Evolutionary conservation across 768 basidiomycete genomes (phyloP), one percentile per base, ranked within the genome.

Genomic region (Mycena filopes): DNA sequence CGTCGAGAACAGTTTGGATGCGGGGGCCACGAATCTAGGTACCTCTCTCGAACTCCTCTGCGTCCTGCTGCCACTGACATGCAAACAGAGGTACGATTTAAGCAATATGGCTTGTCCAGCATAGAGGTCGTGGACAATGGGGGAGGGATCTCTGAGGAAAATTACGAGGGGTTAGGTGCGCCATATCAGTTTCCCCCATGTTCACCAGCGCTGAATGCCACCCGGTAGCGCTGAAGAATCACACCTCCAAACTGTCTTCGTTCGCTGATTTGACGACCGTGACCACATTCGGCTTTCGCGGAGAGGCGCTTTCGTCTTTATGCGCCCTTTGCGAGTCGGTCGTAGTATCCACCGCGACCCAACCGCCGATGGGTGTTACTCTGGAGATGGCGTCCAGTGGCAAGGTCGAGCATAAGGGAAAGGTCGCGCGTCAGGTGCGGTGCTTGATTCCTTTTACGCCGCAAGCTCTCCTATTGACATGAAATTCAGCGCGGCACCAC

Each of bases 121-220:
- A 83, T 99, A 60, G 96, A 99, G 72, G 92, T 99, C 31, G 76
- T 94, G 46, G 98, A 99, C 78, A 98, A 99, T 77, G 98, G 97
- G 0, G 85, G 81, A 60, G 98, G 98, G 0, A 95, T 99, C 51
- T 79, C 87, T 0, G 83, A 90, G 60, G 80, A 86, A 10, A 93
- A 98, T 76, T 89, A 94, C 74, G 87, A 89, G 12, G 86, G 80
- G 58, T 85, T 98, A 29, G 96, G 96, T 95, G 46, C 48, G 89
- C 76, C 1, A 15, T 28, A 20, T 49, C 23, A 55, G 25, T 46
- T 20, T 25, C n/a, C 25, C 31, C 26, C 10, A 38, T 1, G 12
- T 48, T 3, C 1, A 36, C 9, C 15, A 11, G 53, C 7, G 8
- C 31, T 29, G 36, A 36, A 66, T 66, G 28, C 16, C 18, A 45